A percentile compares a stretch with the other conserved stretches of the same genome.
phyloP scores from a whole-genome alignment of 2,329 filamentous ascomycete genomes.

The Xylariaceae sp. region DNA sequence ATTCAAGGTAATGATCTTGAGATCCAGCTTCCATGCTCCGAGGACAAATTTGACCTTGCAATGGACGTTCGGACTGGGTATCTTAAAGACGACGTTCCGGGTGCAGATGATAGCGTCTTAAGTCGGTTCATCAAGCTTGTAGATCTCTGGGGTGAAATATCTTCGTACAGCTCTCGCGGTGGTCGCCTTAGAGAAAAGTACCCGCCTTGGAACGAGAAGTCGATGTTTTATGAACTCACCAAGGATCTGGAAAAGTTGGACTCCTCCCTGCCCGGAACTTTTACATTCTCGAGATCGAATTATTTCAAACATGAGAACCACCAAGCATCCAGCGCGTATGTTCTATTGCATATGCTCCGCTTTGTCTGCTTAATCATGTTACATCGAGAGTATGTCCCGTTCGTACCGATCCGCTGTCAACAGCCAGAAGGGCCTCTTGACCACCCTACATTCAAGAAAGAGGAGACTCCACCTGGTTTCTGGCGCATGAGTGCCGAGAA shows the following conservation, averaged over 20 bases:
- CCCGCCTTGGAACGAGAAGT: constrained; percentile 57
- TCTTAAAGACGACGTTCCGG: constrained; percentile 31
- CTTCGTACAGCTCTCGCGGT: constrained; percentile 50
- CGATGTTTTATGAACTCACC: constrained; percentile 52
- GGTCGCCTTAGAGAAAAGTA: constrained; percentile 47
- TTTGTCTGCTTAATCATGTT: constrained; percentile 64
- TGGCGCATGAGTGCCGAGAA: constrained; percentile 60
- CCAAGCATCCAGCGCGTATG: constrained; percentile 60
- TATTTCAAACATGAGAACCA: constrained; percentile 63
- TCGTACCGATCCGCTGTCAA: constrained; percentile 53
- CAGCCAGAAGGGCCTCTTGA: constrained; percentile 55
- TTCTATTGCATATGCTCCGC: constrained; percentile 63
- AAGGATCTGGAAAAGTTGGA: constrained; percentile 51
- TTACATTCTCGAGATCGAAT: constrained; percentile 57
- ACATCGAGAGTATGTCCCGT: constrained; percentile 65
- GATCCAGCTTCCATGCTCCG: constrained; percentile 65
- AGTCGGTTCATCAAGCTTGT: constrained; percentile 56
- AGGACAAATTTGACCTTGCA: constrained; percentile 60
- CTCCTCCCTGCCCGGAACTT: constrained; percentile 48
- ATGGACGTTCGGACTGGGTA: constrained; percentile 53
- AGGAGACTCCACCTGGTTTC: constrained; percentile 49
- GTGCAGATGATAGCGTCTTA: constrained; percentile 44
- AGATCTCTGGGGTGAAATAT: constrained; percentile 56
- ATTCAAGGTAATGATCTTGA: constrained; percentile 56
- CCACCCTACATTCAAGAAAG: constrained; percentile 48